Percentiles rank a stretch among this genome's conserved stretches.
Conservation (phyloP, 2,329 filamentous ascomycete genomes). For the Fusarium sp. region DNA sequence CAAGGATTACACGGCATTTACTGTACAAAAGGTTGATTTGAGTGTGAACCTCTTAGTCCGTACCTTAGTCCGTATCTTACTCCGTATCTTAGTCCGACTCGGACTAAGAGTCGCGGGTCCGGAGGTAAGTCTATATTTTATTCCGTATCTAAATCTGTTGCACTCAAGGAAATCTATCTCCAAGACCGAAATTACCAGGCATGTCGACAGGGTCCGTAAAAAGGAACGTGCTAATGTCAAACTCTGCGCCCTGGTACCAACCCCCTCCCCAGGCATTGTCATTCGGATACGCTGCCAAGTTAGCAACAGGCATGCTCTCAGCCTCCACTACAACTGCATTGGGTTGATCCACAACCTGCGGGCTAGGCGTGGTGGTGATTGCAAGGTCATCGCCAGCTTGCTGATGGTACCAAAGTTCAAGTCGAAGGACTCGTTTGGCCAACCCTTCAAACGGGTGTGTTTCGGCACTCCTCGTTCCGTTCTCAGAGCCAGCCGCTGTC, state of each 20-base stretch:
- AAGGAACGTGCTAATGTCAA: constrained; percentile 25
- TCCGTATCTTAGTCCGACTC: not conserved
- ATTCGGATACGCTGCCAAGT: not conserved
- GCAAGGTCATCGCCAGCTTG: not conserved
- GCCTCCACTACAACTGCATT: not conserved
- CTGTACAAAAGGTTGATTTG: not conserved
- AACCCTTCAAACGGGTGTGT: constrained; percentile 34
- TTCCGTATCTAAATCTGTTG: not conserved
- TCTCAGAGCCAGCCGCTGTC: too few relatives aligned
- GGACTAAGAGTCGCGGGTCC: not conserved
- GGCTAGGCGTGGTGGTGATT: not conserved
- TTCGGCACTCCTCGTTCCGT: too few relatives aligned
- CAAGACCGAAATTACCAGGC: not conserved
- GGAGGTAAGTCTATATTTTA: not conserved
- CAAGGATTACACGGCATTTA: not conserved
- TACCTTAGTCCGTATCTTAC: not conserved
- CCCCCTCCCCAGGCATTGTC: not conserved
- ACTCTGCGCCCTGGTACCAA: constrained; percentile 13
- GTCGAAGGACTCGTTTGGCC: constrained; percentile 12
- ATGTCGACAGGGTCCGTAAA: constrained; percentile 32
- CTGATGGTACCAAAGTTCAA: constrained; percentile 35
- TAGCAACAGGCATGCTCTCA: not conserved
- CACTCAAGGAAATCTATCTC: not conserved
- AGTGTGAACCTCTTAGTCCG: not conserved
- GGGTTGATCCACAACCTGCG: not conserved